phyloP scores from a whole-genome alignment of 176 grass and related monocot species.

The Rhynchospora tenuis region DNA sequence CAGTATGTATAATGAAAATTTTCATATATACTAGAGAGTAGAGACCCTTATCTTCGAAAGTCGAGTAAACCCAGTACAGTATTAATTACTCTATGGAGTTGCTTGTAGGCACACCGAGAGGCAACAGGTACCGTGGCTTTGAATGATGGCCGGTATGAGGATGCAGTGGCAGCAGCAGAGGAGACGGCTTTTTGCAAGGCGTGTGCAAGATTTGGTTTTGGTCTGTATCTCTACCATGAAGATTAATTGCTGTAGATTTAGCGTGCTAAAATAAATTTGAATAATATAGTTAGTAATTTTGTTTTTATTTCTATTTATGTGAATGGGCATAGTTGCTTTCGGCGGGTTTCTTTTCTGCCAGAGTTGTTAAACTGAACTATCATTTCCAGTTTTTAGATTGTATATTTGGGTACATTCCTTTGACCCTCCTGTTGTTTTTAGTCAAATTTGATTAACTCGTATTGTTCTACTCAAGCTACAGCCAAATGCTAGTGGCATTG shows the following conservation, averaged over 20 bases:
- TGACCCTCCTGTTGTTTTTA: not conserved
- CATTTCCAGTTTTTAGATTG: not conserved
- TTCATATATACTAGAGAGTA: not conserved
- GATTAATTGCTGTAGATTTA: slow-evolving; percentile 32
- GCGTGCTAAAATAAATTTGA: slow-evolving; percentile 13
- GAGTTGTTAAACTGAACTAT: not conserved
- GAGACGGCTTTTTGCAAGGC: slow-evolving; percentile 58
- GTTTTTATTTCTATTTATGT: not conserved
- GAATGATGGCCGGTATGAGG: slow-evolving; percentile 38
- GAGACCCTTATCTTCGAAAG: not conserved
- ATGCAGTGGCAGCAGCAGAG: slow-evolving; percentile 47
- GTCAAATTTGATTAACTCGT: not conserved
- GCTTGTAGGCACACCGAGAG: slow-evolving; percentile 49
- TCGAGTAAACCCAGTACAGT: not conserved
- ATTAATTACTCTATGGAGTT: not conserved
- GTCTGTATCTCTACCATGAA: slow-evolving; percentile 58
- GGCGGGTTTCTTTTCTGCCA: not conserved
- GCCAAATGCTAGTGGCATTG: too few species aligned
- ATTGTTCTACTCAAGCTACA: too few species aligned
- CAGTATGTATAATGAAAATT: not conserved
- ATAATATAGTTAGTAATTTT: slow-evolving; percentile 3
- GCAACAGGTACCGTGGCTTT: slow-evolving; percentile 56
- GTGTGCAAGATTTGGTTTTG: slow-evolving; percentile 54
- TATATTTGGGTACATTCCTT: not conserved
- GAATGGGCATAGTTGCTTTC: not conserved